phyloP scores from a whole-genome alignment of 192 early-diverging fungal genomes.

The Gryganskiella cystojenkinii region DNA sequence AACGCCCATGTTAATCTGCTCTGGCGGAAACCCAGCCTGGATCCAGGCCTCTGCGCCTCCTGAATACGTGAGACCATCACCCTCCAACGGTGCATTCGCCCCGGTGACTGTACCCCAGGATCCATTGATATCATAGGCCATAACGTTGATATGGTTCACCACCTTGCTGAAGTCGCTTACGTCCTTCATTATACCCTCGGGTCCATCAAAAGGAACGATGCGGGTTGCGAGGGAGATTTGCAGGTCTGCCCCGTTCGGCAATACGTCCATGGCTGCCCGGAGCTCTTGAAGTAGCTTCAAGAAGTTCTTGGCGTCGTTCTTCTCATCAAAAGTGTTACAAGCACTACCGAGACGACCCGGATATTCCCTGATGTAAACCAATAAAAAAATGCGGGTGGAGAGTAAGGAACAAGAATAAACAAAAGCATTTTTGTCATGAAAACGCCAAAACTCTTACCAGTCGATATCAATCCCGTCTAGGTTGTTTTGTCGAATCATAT shows the following conservation, averaged over 20 bases:
- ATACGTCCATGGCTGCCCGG: conserved; percentile 54
- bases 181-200: conserved; percentile 59
- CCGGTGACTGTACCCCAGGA: conserved; percentile 52
- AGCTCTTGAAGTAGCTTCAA: conserved; percentile 68
- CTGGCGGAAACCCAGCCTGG: conserved; percentile 64
- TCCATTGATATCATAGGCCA: conserved; percentile 71
- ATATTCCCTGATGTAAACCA: conserved; percentile 61
- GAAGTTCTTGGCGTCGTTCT: conserved; percentile 73
- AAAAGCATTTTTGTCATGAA: background rate
- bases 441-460: conserved; percentile 41
- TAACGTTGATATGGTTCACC: conserved; percentile 74
- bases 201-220: conserved; percentile 68
- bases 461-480: conserved; percentile 84
- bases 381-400: background rate
- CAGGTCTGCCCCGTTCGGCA: conserved; percentile 54
- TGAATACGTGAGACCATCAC: conserved; percentile 47
- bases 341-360: conserved; percentile 70
- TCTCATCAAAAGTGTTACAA: conserved; percentile 65
- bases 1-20: conserved; percentile 68
- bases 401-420: background rate
- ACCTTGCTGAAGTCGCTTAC: conserved; percentile 66
- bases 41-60: conserved; percentile 68
- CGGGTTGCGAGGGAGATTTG: conserved; percentile 73
- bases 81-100: conserved; percentile 61
- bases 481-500: conserved; percentile 59